Base-by-base conservation (phyloP, 1,139 yeast genomes). In the Protomyces macrosporus region DNA sequence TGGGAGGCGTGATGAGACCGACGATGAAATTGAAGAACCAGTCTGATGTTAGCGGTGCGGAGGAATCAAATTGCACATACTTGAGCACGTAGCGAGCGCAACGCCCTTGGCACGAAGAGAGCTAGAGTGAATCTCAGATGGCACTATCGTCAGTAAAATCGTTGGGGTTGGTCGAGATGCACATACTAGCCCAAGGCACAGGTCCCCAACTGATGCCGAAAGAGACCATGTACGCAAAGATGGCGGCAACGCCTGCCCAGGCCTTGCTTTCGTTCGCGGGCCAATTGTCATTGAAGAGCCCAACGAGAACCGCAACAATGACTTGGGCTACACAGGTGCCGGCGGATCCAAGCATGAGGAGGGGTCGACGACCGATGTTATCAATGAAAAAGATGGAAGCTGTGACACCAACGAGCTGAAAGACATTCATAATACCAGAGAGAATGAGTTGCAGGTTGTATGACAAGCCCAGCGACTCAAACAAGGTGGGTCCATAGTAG, bases 401-500 rank as follows among this genome's bases (percentile, higher is more conserved):
- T 45, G 45, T 65, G 65, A 60, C 68, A 62, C 67, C 68, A 48
- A 58, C 59, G 64, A 65, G 67, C 48, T 64, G 68, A 37, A 60
- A 54, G 58, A 62, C 65, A 39, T 67, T 68, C 36, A 66, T 53
- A 40, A 69, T 67, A 14, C 71, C 71, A 42, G 66, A 65, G 51
- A 69, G 67, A n/a, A 55, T 67, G 62, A 35, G 69, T 64, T 67
- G 73, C 75, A 68, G 56, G 53, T 84, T 81, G 64, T 86, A 82
- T 65, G 78, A 59, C 67, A 81, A 75, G 12, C 82, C 78, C 57
- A 71, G 75, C 70, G 79, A 76, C 68, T 75, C 74, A 78, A 85
- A 85, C 76, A 85, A 82, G 40, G 86, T 80, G n/a, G 89, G 84
- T 72, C 88, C 88, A 69, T 78, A 85, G 76, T 84, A 84, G 73